Base-by-base conservation (phyloP, 2,329 filamentous ascomycete genomes). In the Pestalotiopsis sp. region DNA sequence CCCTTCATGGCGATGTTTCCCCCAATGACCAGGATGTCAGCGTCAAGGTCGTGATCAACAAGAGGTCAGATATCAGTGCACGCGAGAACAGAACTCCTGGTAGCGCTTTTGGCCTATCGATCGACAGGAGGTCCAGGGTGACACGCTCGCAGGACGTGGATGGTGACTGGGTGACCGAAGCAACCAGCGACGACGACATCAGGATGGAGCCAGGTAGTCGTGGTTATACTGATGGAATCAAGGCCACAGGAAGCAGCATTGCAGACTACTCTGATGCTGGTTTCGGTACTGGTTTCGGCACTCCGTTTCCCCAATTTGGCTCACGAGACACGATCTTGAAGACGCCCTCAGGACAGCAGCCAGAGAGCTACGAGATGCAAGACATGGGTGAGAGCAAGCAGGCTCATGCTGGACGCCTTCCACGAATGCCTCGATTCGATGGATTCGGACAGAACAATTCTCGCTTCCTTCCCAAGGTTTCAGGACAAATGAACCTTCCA, bases 191-290 rank as follows among this genome's bases (percentile, higher is more conserved):
- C 6, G 70, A 66, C 25, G 77, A 72, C 4, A 74, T 75, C 12
- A 31, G 31, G 12, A 41, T 31, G 20, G 14, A 39, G 41, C 31
- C 57, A 31, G 56, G 63, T 14, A 49, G 23, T 4, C 20, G 39
- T 27, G 38, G 38, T 12, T 52, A 62, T 49, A 58, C 38, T 39
- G 1, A 64, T 1, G 68, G 68, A 14, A 66, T 75, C 57, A 75
- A 78, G 62, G 58, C 49, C 12, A 73, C 75, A 68, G 82, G 83
- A 11, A 84, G 81, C 70, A 86, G 84, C 67, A 71, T 86, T 25
- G 84, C 84, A 2, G 80, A 85, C 68, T 78, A 81, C 6, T 85
- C 84, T 0, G 83, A 85, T 58, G 72, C 72, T 2, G 45, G 72
- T 14, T 36, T 36, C 27, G 27, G 27, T 5, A 31, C 27, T 70